Percentiles rank a stretch among this genome's conserved stretches.
Evolutionary conservation across 768 basidiomycete genomes (phyloP).

Genomic region (Boletellus ananas): DNA sequence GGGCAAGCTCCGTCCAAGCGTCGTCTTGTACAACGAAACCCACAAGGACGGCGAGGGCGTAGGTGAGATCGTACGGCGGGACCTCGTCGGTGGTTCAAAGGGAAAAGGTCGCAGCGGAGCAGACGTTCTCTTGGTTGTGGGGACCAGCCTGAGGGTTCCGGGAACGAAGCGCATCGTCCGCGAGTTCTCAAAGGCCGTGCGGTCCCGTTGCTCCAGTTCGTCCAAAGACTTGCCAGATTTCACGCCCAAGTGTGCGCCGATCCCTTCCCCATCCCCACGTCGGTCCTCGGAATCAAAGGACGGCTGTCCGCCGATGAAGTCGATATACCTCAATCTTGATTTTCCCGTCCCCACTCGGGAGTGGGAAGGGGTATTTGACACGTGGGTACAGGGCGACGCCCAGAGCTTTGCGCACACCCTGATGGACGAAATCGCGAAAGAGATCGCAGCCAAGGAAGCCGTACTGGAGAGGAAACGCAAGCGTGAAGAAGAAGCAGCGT

Average conservation of each 20-base stretch:
- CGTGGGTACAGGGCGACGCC: conserved; percentile 85
- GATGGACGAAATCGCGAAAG: conserved; percentile 54
- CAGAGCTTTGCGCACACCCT: conserved; percentile 70
- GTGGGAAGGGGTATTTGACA: conserved; percentile 89
- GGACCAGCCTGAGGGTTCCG: conserved; percentile 84
- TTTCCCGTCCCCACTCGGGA: conserved; percentile 81
- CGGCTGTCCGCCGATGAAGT: conserved; percentile 54
- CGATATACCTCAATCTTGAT: conserved; percentile 82
- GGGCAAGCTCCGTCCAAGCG: conserved; percentile 78
- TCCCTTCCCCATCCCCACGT: conserved; percentile 49
- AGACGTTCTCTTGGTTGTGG: conserved; percentile 84
- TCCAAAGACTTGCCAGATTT: conserved; percentile 30
- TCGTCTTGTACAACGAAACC: conserved; percentile 86
- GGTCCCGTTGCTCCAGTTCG: conserved; percentile 41
- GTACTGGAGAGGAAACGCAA: conserved; percentile 53
- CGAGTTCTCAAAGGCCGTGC: conserved; percentile 79
- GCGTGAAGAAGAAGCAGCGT: conserved; percentile 46
- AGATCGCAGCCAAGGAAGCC: conserved; percentile 50
- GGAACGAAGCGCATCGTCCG: conserved; percentile 90
- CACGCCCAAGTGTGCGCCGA: conserved; percentile 30
- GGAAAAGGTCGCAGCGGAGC: conserved; percentile 69
- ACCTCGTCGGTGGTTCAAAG: conserved; percentile 67
- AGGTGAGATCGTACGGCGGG: conserved; percentile 77
- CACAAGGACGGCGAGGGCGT: conserved; percentile 87
- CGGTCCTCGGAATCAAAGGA: conserved; percentile 34